These are phyloP conservation scores for Clausena lansium DNA, from an alignment of 345 rosid genomes.

Conservation along the genomic window DNA sequence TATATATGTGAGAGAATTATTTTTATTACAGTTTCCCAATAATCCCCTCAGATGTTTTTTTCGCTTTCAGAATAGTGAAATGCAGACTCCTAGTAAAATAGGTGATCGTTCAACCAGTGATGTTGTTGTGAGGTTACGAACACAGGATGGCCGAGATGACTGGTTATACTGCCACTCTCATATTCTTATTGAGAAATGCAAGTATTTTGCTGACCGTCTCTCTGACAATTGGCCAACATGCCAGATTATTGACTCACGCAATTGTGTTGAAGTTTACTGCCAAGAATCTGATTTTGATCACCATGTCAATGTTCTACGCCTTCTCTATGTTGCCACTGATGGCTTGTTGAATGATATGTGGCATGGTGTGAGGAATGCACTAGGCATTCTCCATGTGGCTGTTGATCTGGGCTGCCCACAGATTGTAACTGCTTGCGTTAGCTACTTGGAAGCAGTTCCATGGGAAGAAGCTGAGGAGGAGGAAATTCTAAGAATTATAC, in stretches of 20 bases:
- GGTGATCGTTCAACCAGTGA: slow-evolving; percentile 85
- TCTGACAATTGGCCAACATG: slow-evolving; percentile 93
- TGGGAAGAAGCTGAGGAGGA: slow-evolving; percentile 98
- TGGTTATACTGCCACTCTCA: slow-evolving; percentile 84
- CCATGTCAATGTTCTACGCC: slow-evolving; percentile 70
- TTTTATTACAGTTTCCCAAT: background rate
- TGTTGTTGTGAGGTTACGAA: slow-evolving; percentile 81
- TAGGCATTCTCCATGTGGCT: slow-evolving; percentile 76
- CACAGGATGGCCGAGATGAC: slow-evolving; percentile 77
- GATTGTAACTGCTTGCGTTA: slow-evolving; percentile 62
- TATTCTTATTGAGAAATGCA: slow-evolving; percentile 64
- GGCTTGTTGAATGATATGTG: slow-evolving; percentile 51
- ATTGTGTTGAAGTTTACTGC: slow-evolving; percentile 83
- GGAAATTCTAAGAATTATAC: slow-evolving; percentile 67
- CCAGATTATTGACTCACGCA: slow-evolving; percentile 87
- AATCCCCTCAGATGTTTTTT: slow-evolving; percentile 3
- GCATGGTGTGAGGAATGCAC: slow-evolving; percentile 77
- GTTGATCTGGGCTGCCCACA: slow-evolving; percentile 61
- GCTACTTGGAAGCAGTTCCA: slow-evolving; percentile 91
- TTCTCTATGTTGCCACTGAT: slow-evolving; percentile 55
- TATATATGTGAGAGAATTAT: background rate
- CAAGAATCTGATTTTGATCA: slow-evolving; percentile 71
- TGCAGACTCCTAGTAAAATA: slow-evolving; percentile 42
- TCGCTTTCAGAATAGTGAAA: slow-evolving; percentile 32
- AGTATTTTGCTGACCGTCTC: slow-evolving; percentile 82